Percentiles rank a stretch among this genome's conserved stretches.
These are phyloP conservation scores for Eucalyptus rudis DNA, from an alignment of 345 rosid species.

Conservation along the genomic window DNA sequence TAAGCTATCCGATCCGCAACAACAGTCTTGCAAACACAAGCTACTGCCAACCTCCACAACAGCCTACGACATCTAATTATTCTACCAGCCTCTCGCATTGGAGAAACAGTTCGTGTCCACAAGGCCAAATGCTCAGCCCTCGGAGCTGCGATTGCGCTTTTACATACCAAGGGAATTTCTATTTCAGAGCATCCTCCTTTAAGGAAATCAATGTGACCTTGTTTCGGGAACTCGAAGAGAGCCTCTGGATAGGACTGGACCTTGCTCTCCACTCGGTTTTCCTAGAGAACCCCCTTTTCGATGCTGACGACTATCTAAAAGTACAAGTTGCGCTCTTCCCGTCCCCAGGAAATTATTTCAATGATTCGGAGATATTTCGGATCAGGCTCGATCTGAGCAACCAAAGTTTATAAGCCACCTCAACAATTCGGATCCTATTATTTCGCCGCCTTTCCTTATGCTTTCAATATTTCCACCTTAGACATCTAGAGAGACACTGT, in stretches of 20 bases:
- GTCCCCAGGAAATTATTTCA: conserved; percentile 35
- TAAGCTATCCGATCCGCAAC: conserved; percentile 68
- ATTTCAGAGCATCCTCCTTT: conserved; percentile 66
- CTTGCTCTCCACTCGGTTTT: conserved; percentile 73
- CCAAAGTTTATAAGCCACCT: conserved; percentile 78
- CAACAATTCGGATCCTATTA: conserved; percentile 69
- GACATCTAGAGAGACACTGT: background rate
- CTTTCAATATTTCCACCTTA: conserved; percentile 7
- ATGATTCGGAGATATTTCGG: conserved; percentile 47
- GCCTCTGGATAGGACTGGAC: conserved; percentile 52
- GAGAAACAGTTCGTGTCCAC: conserved; percentile 44
- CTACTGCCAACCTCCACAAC: conserved; percentile 59
- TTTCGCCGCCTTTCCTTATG: conserved; percentile 69
- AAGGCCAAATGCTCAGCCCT: conserved; percentile 73
- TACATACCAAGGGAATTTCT: conserved; percentile 72
- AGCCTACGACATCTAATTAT: conserved; percentile 31
- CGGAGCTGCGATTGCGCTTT: conserved; percentile 80
- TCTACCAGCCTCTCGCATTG: conserved; percentile 73
- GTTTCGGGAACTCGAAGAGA: conserved; percentile 70
- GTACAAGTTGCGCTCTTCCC: conserved; percentile 74
- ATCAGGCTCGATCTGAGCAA: conserved; percentile 67
- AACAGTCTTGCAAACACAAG: conserved; percentile 47
- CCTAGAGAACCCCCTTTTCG: conserved; percentile 72
- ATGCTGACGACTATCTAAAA: conserved; percentile 75
- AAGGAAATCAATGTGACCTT: conserved; percentile 38